These are phyloP conservation scores for Dipodascus albidus DNA, from an alignment of 805 yeast species.

Conservation along the genomic window DNA sequence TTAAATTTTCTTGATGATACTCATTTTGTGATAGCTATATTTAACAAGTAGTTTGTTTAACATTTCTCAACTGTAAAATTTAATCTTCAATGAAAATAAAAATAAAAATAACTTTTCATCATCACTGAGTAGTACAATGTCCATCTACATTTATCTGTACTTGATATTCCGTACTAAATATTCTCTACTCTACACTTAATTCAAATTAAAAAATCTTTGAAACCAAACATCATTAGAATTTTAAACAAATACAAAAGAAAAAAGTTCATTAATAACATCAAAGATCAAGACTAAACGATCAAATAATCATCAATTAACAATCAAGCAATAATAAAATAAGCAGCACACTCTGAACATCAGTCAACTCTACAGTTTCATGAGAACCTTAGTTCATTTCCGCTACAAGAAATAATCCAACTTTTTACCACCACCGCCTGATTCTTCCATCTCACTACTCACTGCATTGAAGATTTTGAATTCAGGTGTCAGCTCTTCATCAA, in stretches of 20 bases:
- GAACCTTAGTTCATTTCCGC: background rate
- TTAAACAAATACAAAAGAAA: background rate
- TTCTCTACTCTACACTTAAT: no score
- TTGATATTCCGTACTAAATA: no score
- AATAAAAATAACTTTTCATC: no score
- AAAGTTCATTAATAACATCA: background rate
- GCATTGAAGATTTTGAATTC: slow-evolving; percentile 91
- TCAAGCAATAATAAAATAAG: background rate
- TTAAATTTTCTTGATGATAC: no score
- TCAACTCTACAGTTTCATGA: background rate
- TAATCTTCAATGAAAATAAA: no score
- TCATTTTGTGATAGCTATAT: no score
- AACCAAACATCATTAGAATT: background rate
- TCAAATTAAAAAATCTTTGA: no score
- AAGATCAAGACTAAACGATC: background rate
- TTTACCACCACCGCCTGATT: slow-evolving; percentile 43
- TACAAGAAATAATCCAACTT: slow-evolving; percentile 28
- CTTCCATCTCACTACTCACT: slow-evolving; percentile 30
- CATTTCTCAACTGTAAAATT: no score
- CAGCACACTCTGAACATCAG: background rate
- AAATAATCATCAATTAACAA: background rate
- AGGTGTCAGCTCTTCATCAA: slow-evolving; percentile 77
- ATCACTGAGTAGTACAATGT: no score
- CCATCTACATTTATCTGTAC: no score
- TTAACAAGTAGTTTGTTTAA: no score